A percentile compares a stretch with the other conserved stretches of the same genome.
Evolutionary conservation across 2,329 filamentous ascomycete genomes (phyloP).

Genomic region (Coniochaeta sp.): DNA sequence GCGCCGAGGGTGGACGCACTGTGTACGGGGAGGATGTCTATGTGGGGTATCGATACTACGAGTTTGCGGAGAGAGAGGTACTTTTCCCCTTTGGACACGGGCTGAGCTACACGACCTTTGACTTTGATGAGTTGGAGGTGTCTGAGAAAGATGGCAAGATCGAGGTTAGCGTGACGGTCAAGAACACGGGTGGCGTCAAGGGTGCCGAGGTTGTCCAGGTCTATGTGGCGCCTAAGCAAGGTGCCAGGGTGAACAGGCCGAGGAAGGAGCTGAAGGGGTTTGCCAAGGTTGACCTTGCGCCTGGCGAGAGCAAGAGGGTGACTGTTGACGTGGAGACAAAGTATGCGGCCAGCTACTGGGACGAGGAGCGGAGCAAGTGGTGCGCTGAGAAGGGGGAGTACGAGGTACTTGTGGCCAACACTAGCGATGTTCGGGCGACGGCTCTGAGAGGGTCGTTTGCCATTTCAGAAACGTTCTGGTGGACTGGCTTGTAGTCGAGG

Average conservation of each 20-base stretch:
- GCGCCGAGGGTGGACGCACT: slow-evolving; percentile 54
- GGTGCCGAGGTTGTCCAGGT: slow-evolving; percentile 52
- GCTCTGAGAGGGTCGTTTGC: slow-evolving; percentile 45
- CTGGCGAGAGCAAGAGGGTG: slow-evolving; percentile 50
- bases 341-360: slow-evolving; percentile 62
- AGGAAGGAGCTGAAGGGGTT: slow-evolving; percentile 60
- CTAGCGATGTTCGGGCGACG: slow-evolving; percentile 40
- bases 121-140: slow-evolving; percentile 41
- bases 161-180: slow-evolving; percentile 42
- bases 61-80: slow-evolving; percentile 33
- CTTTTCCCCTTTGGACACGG: slow-evolving; percentile 20
- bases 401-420: slow-evolving; percentile 51
- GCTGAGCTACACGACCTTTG: slow-evolving; percentile 18
- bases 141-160: slow-evolving; percentile 37
- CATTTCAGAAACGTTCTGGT: slow-evolving; percentile 56
- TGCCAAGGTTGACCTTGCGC: slow-evolving; percentile 52
- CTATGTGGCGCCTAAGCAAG: slow-evolving; percentile 44
- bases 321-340: slow-evolving; percentile 52
- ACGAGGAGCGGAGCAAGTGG: slow-evolving; percentile 60
- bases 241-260: slow-evolving; percentile 46
- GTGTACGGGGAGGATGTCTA: slow-evolving; percentile 68
- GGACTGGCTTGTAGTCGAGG: slow-evolving; percentile 50
- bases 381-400: slow-evolving; percentile 59
- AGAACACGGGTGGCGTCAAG: slow-evolving; percentile 49
- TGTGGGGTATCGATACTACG: slow-evolving; percentile 66